Evolutionary conservation across 305 asterid genomes (phyloP).

Genomic region (Caryopteris hybrid): DNA sequence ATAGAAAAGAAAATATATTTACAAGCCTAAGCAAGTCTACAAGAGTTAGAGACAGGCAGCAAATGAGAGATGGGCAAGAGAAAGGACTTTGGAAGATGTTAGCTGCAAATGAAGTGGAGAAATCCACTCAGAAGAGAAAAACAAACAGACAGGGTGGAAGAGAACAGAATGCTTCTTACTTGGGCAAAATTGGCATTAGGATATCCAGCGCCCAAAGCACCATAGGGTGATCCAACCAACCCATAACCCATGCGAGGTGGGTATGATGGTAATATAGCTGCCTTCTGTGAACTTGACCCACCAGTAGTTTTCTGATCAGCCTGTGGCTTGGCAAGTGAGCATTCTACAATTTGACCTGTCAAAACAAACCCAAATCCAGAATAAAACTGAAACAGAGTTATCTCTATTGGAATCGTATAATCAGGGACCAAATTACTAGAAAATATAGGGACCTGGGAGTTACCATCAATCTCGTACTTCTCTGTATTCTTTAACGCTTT

Average conservation of each 20-base stretch:
- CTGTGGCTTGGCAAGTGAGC: constrained; percentile 98
- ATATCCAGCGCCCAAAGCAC: constrained; percentile 64
- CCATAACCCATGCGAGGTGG: constrained; percentile 83
- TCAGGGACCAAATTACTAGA: neutral
- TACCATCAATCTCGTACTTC: constrained; percentile 86
- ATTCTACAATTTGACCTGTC: constrained; percentile 85
- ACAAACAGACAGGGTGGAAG: no score
- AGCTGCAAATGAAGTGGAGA: neutral
- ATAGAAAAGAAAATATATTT: neutral
- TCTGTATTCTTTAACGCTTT: constrained; percentile 88
- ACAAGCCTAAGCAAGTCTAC: neutral
- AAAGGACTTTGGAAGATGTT: neutral
- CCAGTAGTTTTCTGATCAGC: constrained; percentile 71
- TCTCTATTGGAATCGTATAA: constrained; percentile 1
- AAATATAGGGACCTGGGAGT: constrained; percentile 4
- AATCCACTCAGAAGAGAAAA: neutral
- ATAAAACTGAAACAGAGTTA: constrained; percentile 5
- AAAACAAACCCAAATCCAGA: constrained; percentile 16
- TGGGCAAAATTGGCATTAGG: constrained; percentile 61
- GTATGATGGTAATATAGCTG: constrained; percentile 61
- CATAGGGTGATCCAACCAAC: constrained; percentile 76
- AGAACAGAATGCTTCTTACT: constrained; percentile 39
- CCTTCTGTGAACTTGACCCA: constrained; percentile 52
- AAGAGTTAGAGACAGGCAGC: neutral
- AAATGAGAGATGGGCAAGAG: neutral